Evolutionary conservation across 768 basidiomycete genomes (phyloP).

Genomic region (Hericium erinaceus): DNA sequence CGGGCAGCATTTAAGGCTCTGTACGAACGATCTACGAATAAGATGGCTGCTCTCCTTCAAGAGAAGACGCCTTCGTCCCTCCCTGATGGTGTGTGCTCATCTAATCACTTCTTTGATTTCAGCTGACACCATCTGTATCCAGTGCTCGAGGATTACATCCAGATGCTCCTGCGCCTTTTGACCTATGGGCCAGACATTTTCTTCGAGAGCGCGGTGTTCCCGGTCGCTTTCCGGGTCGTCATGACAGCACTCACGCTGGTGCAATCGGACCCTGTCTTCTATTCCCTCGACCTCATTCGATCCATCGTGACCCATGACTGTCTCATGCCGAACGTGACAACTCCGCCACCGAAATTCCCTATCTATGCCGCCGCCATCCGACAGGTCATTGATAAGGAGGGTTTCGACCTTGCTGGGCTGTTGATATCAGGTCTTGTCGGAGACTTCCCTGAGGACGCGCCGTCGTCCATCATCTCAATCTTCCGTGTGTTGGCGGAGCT

Average conservation of each 20-base stretch:
- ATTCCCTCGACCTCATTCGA: constrained; percentile 74
- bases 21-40: constrained; percentile 70
- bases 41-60: constrained; percentile 59
- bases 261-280: constrained; percentile 73
- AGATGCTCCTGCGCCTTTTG: constrained; percentile 62
- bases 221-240: constrained; percentile 63
- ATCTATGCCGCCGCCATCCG: constrained; percentile 56
- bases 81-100: constrained; percentile 70
- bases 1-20: constrained; percentile 48
- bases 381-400: constrained; percentile 56
- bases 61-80: constrained; percentile 61
- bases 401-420: constrained; percentile 58
- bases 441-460: constrained; percentile 82
- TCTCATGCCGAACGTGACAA: constrained; percentile 35
- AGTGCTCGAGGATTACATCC: constrained; percentile 95
- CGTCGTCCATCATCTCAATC: constrained; percentile 64
- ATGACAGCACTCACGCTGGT: constrained; percentile 78
- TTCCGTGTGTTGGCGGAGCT: constrained; percentile 56
- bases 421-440: constrained; percentile 73
- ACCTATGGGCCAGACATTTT: constrained; percentile 65
- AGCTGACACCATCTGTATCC: neutral
- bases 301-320: constrained; percentile 68
- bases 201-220: constrained; percentile 71
- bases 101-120: neutral
- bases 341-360: constrained; percentile 49